phyloP scores from a whole-genome alignment of 805 yeast species.

The Teunomyces atbi region DNA sequence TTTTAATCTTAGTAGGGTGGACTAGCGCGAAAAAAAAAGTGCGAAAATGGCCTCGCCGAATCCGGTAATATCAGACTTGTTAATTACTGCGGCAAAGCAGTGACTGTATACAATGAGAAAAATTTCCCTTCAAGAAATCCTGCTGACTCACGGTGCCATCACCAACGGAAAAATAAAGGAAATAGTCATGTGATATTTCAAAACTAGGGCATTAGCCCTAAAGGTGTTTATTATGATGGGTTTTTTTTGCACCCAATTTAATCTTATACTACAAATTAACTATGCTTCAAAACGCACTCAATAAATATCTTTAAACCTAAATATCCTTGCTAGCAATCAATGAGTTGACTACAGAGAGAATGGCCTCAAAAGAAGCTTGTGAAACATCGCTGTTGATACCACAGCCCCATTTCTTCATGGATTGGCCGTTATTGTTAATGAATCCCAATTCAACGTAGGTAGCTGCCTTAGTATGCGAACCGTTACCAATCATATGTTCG shows the following conservation, averaged over 20 bases:
- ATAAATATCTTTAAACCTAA: slow-evolving; percentile 13
- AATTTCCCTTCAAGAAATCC: background rate
- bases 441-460: slow-evolving; percentile 60
- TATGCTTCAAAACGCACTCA: background rate
- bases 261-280: background rate
- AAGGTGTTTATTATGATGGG: background rate
- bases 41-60: slow-evolving; percentile 2
- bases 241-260: slow-evolving; percentile 5
- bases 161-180: background rate
- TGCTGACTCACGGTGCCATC: background rate
- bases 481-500: slow-evolving; percentile 73
- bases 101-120: background rate
- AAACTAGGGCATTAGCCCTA: slow-evolving; percentile 7
- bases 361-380: slow-evolving; percentile 38
- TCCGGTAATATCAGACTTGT: slow-evolving; percentile 1
- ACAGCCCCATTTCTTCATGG: slow-evolving; percentile 41
- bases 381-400: slow-evolving; percentile 44
- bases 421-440: slow-evolving; percentile 32
- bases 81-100: slow-evolving; percentile 5
- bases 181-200: background rate
- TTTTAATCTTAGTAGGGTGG: slow-evolving; percentile 1
- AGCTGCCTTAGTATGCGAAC: slow-evolving; percentile 71
- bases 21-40: slow-evolving; percentile 2
- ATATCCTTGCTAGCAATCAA: slow-evolving; percentile 29
- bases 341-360: slow-evolving; percentile 23